Evolutionary conservation across 768 basidiomycete species (phyloP).

Genomic region (Obba rivulosa): DNA sequence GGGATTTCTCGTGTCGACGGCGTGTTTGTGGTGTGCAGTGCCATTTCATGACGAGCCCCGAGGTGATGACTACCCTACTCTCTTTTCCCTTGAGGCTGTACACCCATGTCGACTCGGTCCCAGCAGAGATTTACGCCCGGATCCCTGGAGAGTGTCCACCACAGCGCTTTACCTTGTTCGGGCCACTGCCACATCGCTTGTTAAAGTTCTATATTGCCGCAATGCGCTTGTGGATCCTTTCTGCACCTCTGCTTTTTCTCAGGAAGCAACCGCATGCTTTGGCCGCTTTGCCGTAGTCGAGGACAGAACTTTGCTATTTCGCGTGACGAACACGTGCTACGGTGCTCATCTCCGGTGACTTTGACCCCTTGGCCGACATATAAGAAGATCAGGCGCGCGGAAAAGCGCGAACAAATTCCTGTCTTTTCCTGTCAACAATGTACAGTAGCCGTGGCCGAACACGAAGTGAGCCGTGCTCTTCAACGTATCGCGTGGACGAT

Average conservation of each 20-base stretch:
- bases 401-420: not conserved
- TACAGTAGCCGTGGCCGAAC: slow-evolving; percentile 9
- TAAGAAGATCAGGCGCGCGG: slow-evolving; percentile 13
- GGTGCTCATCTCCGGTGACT: slow-evolving; percentile 11
- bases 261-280: slow-evolving; percentile 9
- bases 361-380: slow-evolving; percentile 13
- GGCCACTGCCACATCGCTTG: slow-evolving; percentile 2
- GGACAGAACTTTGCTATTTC: slow-evolving; percentile 14
- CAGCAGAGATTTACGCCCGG: not conserved
- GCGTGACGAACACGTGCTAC: slow-evolving; percentile 19
- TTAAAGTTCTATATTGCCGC: not conserved
- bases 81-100: slow-evolving; percentile 18
- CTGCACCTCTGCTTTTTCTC: not conserved
- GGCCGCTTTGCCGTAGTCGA: slow-evolving; percentile 1
- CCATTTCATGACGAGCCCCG: slow-evolving; percentile 17
- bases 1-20: slow-evolving; percentile 19
- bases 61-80: slow-evolving; percentile 15
- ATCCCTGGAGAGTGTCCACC: not conserved
- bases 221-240: no score
- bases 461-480: slow-evolving; percentile 10
- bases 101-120: slow-evolving; percentile 9
- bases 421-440: slow-evolving; percentile 5
- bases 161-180: not conserved
- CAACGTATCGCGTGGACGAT: not conserved
- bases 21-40: slow-evolving; percentile 25